Conservation (phyloP, 1,139 yeast species). For the Sugiyamaella novakii region DNA sequence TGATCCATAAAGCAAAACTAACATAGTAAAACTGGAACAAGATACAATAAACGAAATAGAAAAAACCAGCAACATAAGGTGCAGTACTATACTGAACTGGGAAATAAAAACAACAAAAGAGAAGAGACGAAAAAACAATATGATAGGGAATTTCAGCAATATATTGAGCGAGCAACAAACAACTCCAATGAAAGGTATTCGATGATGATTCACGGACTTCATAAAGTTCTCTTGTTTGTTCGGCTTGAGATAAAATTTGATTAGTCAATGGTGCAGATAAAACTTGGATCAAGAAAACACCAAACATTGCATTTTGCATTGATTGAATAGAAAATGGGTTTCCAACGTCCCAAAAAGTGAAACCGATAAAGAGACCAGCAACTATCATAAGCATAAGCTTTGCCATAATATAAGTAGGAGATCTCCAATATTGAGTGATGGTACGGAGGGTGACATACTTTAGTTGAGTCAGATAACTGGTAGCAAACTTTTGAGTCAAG, state of each 20-base stretch:
- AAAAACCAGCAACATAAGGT: slow-evolving; percentile 49
- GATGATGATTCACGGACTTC: slow-evolving; percentile 66
- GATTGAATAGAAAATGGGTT: slow-evolving; percentile 37
- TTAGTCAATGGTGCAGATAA: slow-evolving; percentile 58
- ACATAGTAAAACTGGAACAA: slow-evolving; percentile 51
- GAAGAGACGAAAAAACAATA: slow-evolving; percentile 40
- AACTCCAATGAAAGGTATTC: slow-evolving; percentile 64
- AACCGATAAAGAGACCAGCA: slow-evolving; percentile 54
- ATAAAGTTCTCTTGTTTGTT: slow-evolving; percentile 51
- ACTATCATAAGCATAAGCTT: slow-evolving; percentile 51
- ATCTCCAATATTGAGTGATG: slow-evolving; percentile 47
- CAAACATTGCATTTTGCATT: slow-evolving; percentile 42
- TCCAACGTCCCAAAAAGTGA: slow-evolving; percentile 49
- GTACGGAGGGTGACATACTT: slow-evolving; percentile 44
- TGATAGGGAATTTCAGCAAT: slow-evolving; percentile 48
- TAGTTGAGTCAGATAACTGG: slow-evolving; percentile 44
- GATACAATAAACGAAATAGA: slow-evolving; percentile 48
- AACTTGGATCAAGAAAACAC: slow-evolving; percentile 57
- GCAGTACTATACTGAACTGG: slow-evolving; percentile 46
- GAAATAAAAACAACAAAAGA: slow-evolving; percentile 44
- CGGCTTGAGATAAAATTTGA: slow-evolving; percentile 54
- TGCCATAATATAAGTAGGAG: slow-evolving; percentile 49
- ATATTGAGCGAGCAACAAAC: slow-evolving; percentile 46
- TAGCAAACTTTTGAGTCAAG: slow-evolving; percentile 37
- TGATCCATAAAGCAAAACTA: slow-evolving; percentile 51